These are phyloP conservation scores for rapeseed (Brassica napus) DNA, from an alignment of 345 rosid genomes.

Conservation along the genomic window DNA sequence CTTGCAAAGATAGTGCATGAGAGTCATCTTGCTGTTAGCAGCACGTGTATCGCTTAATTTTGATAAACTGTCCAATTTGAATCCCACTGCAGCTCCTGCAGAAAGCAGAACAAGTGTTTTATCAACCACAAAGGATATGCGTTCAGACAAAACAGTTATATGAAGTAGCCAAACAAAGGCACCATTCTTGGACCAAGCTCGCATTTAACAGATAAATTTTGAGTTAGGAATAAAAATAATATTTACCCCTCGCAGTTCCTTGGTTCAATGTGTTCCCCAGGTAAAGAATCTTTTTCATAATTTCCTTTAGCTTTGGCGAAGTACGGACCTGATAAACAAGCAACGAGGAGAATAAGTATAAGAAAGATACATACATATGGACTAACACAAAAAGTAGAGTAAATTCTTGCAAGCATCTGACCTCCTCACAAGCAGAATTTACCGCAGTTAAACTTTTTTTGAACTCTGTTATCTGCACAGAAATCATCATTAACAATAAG, in stretches of 20 bases:
- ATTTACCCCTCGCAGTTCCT: constrained; percentile 97
- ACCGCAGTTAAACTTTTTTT: constrained; percentile 79
- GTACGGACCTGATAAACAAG: constrained; percentile 67
- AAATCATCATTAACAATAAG: constrained; percentile 1
- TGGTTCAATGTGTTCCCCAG: constrained; percentile 92
- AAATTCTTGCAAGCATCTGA: constrained; percentile 35
- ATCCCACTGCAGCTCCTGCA: constrained; percentile 96
- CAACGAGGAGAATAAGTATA: constrained; percentile 5
- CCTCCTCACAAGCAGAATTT: constrained; percentile 94
- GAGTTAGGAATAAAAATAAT: not conserved
- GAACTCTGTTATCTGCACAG: constrained; percentile 75
- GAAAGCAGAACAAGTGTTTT: constrained; percentile 23
- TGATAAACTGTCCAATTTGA: constrained; percentile 94
- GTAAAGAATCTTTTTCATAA: constrained; percentile 89
- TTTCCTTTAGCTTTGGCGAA: constrained; percentile 82
- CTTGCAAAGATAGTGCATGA: constrained; percentile 98
- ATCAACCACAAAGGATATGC: constrained; percentile 18
- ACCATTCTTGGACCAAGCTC: constrained; percentile 4
- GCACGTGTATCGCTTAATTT: constrained; percentile 96
- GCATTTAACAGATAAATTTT: not conserved
- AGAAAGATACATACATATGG: constrained; percentile 16
- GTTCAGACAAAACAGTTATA: constrained; percentile 8
- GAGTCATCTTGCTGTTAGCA: constrained; percentile 90
- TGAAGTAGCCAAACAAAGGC: not conserved
- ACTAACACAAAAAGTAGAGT: constrained; percentile 15